Conservation (phyloP, 1,139 yeast species). For the Nematodospora anomalae region DNA sequence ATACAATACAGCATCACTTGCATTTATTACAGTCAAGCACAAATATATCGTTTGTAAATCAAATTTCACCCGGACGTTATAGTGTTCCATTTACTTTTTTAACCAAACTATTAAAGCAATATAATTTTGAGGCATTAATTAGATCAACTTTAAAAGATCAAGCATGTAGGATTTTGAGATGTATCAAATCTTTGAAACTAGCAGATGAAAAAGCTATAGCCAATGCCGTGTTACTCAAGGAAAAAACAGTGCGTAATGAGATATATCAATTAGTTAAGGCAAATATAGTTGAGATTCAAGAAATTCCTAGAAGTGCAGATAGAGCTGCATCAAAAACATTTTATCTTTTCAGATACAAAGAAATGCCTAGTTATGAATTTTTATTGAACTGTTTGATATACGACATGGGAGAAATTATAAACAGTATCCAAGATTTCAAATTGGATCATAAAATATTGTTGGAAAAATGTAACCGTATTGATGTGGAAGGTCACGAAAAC, state of each 20-base stretch:
- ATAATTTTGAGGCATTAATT: conserved; percentile 61
- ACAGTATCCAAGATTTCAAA: conserved; percentile 57
- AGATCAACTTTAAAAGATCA: conserved; percentile 57
- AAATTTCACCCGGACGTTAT: conserved; percentile 42
- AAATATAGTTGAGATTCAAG: conserved; percentile 75
- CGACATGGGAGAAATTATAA: conserved; percentile 61
- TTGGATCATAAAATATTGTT: conserved; percentile 64
- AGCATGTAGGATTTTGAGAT: conserved; percentile 63
- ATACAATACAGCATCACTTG: conserved; percentile 47
- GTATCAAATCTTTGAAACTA: conserved; percentile 64
- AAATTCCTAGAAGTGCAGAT: conserved; percentile 89
- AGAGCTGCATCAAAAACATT: conserved; percentile 89
- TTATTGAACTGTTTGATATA: conserved; percentile 33
- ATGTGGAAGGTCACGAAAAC: conserved; percentile 80
- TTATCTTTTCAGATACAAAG: conserved; percentile 75
- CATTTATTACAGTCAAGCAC: conserved; percentile 50
- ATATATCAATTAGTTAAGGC: conserved; percentile 55
- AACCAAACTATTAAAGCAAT: conserved; percentile 47
- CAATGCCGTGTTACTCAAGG: conserved; percentile 71
- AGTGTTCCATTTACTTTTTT: conserved; percentile 46
- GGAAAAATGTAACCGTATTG: conserved; percentile 83
- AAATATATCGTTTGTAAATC: conserved; percentile 46
- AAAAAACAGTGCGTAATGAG: conserved; percentile 70
- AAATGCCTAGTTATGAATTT: conserved; percentile 57
- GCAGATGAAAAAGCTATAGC: conserved; percentile 86